Evolutionary conservation across 2,329 filamentous ascomycete genomes (phyloP).

Genomic region (Sporothrix dimorphospora): DNA sequence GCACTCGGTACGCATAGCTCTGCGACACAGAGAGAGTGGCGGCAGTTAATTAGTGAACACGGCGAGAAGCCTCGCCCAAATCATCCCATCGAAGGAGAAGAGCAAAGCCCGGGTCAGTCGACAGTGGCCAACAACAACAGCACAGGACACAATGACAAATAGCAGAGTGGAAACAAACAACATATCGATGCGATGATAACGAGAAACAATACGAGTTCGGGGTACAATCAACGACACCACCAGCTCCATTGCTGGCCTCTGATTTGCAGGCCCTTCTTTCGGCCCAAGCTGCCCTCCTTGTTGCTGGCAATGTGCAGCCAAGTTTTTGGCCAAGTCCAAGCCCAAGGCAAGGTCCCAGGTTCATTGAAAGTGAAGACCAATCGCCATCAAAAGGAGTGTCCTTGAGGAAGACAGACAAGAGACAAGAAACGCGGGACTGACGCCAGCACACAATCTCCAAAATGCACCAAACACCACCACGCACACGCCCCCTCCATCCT

Average conservation of each 20-base stretch:
- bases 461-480: not conserved
- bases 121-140: not conserved
- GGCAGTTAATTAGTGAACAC: not conserved
- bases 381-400: not conserved
- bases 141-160: not conserved
- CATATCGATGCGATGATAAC: not conserved
- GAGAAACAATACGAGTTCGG: not conserved
- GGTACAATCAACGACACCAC: not conserved
- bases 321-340: not conserved
- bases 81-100: not conserved
- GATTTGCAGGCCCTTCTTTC: slow-evolving; percentile 21
- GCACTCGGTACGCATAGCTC: too few species aligned
- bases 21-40: not conserved
- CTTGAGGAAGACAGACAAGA: not conserved
- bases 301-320: not conserved
- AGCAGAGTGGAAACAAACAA: not conserved
- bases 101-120: not conserved
- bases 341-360: not conserved
- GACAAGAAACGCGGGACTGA: not conserved
- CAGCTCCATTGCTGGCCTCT: not conserved
- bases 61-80: not conserved
- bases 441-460: not conserved
- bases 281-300: slow-evolving; percentile 7
- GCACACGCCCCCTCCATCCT: slow-evolving; percentile 22
- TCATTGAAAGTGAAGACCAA: not conserved